These are phyloP conservation scores for Evansstolkia leycettana DNA, from an alignment of 495 filamentous ascomycete species.

Conservation along the genomic window DNA sequence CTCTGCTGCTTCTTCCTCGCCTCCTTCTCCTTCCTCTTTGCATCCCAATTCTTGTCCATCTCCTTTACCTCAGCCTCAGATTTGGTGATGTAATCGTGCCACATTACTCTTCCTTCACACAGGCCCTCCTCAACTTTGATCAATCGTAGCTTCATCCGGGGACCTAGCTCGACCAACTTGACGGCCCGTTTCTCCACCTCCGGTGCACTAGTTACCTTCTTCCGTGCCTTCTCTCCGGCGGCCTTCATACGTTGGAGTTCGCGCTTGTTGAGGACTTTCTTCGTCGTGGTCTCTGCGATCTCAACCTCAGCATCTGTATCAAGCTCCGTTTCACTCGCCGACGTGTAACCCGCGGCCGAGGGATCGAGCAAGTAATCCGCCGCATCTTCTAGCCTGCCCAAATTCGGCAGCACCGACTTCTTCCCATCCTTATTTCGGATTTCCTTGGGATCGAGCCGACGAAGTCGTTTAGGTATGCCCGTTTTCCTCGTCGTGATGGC, in stretches of 20 bases:
- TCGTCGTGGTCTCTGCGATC: slow-evolving; percentile 60
- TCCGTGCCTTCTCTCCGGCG: slow-evolving; percentile 21
- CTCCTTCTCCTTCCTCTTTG: slow-evolving; percentile 68
- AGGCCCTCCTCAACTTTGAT: slow-evolving; percentile 94
- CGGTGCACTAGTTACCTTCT: slow-evolving; percentile 17
- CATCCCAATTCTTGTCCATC: slow-evolving; percentile 70
- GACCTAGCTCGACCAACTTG: slow-evolving; percentile 84
- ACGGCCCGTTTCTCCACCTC: slow-evolving; percentile 73
- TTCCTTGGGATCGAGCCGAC: slow-evolving; percentile 82
- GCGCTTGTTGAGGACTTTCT: slow-evolving; percentile 53
- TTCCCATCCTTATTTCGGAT: slow-evolving; percentile 51
- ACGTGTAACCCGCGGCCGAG: slow-evolving; percentile 80
- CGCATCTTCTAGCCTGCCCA: slow-evolving; percentile 84
- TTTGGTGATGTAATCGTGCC: slow-evolving; percentile 91
- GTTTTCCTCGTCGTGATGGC: slow-evolving; percentile 83
- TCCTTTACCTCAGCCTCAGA: slow-evolving; percentile 60
- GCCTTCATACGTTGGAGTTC: slow-evolving; percentile 44
- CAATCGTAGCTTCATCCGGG: slow-evolving; percentile 78
- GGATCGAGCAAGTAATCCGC: slow-evolving; percentile 87
- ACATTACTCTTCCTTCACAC: slow-evolving; percentile 85
- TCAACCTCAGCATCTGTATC: slow-evolving; percentile 97
- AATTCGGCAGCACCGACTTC: slow-evolving; percentile 62
- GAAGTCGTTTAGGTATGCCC: slow-evolving; percentile 69
- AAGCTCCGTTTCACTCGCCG: slow-evolving; percentile 80
- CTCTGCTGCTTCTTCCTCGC: slow-evolving; percentile 66